Evolutionary conservation across 2,329 filamentous ascomycete genomes (phyloP), one percentile per base, ranked within the genome.

Genomic region (Alternaria sp.): DNA sequence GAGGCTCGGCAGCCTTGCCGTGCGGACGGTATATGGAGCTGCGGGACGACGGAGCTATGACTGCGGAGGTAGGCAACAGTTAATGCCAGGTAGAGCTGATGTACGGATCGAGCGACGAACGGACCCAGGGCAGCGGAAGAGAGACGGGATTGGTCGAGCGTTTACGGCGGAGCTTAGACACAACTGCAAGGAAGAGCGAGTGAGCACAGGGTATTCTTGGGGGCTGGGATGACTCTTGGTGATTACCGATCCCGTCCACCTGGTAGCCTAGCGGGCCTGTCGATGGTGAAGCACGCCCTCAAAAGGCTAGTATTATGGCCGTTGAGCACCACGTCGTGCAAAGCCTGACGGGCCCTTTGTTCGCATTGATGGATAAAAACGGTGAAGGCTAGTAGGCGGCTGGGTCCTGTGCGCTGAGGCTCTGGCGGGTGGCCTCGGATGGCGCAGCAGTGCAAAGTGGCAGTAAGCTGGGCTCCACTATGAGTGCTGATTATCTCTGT

Each of bases 281-380:
- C 68, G 71, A 66, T 70, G 73, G 59, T 68, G 67, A 63, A 70
- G 72, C 70, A 75, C 70, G 71, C 67, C 73, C 69, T 68, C 71
- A 63, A 64, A 65, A 66, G 72, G 69, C 68, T 70, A 68, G 66
- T 63, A 68, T 67, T 71, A 65, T 72, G 67, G 64, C 71, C 71
- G 76, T 77, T 75, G 68, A 67, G 69, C 71, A 74, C 74, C 30
- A 77, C 69, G 76, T 78, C 60, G 74, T 67, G 74, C 75, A 75
- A 71, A 71, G 69, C 69, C 71, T 75, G 75, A 71, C 71, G 71
- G 72, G 47, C 60, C 64, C 65, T 55, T 65, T 61, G 64, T 58
- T 62, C 37, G 59, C 60, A 69, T 71, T 68, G 68, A 69, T 61
- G 65, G 64, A 61, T 61, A 62, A 64, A 62, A 50, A 63, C 50